Base-by-base conservation (phyloP, 2,329 filamentous ascomycete species). In the Trichoderma atrobrunneum region DNA sequence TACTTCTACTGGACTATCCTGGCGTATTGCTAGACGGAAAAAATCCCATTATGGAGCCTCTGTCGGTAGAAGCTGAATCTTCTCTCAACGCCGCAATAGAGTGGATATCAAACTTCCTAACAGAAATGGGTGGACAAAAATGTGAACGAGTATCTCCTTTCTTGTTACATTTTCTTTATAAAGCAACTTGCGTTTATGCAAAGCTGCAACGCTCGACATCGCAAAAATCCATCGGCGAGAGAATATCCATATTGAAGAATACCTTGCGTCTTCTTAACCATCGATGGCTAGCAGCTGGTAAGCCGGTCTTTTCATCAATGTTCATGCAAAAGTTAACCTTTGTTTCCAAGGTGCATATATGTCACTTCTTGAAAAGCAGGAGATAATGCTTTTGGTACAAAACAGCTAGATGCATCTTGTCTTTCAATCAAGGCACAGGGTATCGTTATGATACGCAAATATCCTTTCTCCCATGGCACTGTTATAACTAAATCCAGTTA, bases 21-120 rank as follows among this genome's bases (percentile, higher is more conserved):
- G 43, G 43, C n/a, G 18, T 51, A 21, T 51, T 21, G 43, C 10
- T 51, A 21, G 43, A 51, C 18, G n/a, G 48, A 11, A 2, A 26
- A 56, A 18, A 36, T 36, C 18, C 14, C 32, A 10, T 28, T 32
- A 57, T 30, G 28, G 21, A 36, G 11, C 43, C 43, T 6, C 56
- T 56, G 63, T 51, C 63, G 10, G 39, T 57, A 16, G 63, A 66
- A 56, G 26, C 63, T 32, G 60, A 39, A 39, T 62, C 60, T 16
- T 36, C 60, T 36, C 60, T 62, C 5, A 62, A 62, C 21, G 34
- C 32, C 5, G 60, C 51, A 28, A 54, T 43, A 62, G 57, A 67
- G 24, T 68, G 32, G 82, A 83, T 11, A 83, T 79, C 66, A 18
- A 36, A 66, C 16, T 88, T 87, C 78, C 76, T 87, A 16, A 82